Evolutionary conservation across 1,284 basidiomycete species (phyloP).

Genomic region (Melampsora larici-populina): DNA sequence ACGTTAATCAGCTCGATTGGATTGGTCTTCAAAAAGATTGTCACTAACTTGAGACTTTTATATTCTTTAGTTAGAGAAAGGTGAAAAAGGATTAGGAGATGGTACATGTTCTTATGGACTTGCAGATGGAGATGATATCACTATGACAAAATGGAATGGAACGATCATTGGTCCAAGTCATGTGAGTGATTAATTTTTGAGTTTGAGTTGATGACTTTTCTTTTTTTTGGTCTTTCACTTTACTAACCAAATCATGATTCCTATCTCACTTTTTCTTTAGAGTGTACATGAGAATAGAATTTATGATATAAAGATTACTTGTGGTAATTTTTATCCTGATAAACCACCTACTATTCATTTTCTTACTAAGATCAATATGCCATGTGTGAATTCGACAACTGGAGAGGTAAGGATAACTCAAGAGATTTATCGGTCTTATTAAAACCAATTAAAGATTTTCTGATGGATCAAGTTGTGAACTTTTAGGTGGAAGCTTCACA

Average conservation of each 20-base stretch:
- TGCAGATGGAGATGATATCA: slow-evolving; percentile 84
- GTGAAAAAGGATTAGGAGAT: slow-evolving; percentile 98
- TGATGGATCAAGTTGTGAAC: background rate
- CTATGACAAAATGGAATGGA: slow-evolving; percentile 98
- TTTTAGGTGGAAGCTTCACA: slow-evolving; percentile 66
- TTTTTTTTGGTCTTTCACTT: background rate
- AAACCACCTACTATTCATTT: slow-evolving; percentile 74
- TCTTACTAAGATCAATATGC: slow-evolving; percentile 86
- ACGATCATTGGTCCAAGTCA: slow-evolving; percentile 98
- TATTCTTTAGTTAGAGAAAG: slow-evolving; percentile 84
- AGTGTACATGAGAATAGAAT: slow-evolving; percentile 98
- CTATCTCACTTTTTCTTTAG: slow-evolving; percentile 55
- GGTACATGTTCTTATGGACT: slow-evolving; percentile 94
- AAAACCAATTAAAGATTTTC: too few relatives aligned
- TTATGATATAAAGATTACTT: slow-evolving; percentile 88
- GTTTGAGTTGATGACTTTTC: background rate
- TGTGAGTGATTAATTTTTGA: slow-evolving; percentile 59
- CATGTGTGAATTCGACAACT: slow-evolving; percentile 73
- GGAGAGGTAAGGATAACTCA: slow-evolving; percentile 59
- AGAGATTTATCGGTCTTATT: background rate
- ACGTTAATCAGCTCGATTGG: background rate
- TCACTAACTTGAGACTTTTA: background rate
- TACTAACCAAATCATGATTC: too few relatives aligned
- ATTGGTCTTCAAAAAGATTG: background rate
- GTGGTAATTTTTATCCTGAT: slow-evolving; percentile 79